Evolutionary conservation across 2,329 filamentous ascomycete species (phyloP), one percentile per base, ranked within the genome.

Genomic region (Talaromyces atroroseus): DNA sequence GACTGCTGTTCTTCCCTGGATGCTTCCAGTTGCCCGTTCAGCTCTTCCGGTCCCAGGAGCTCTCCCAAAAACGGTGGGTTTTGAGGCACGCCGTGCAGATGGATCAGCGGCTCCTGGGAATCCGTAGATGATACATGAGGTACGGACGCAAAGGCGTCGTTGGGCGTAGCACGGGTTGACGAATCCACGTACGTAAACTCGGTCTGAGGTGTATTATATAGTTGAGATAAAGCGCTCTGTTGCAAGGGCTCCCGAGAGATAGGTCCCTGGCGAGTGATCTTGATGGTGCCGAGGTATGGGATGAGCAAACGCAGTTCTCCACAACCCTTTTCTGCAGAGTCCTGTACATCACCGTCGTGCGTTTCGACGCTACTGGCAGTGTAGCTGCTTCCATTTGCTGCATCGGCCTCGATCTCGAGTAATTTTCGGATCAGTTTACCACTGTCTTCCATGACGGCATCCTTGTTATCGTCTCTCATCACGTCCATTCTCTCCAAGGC

Each of bases 401-500:
- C 66, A 26, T 71, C 65, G 10, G 63, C 64, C 54, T 74, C 71
- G 36, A 75, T 69, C 51, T 59, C 61, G 21, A 74, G 56, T 10
- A 74, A 59, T 23, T 63, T 59, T 16, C 61, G 60, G 16, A 75
- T 58, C 38, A 73, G 57, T 16, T 63, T 62, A n/a, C 65, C 66
- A 47, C 67, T 64, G 34, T 69, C 61, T 20, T 61, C 61, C 18
- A 63, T 67, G 1, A 74, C 59, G 1, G 58, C 52, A 58, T 75
- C 72, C 21, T 62, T 55, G 52, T 68, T 67, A n/a, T 62, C 42
- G 21, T 61, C 59, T 38, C 57, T 60, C 34, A 68, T 54, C 2
- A 58, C 54, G 32, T 69, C 62, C 65, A 76, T 72, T 47, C 60
- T 66, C 52, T 71, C 70, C 14, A 71, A 64, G 3, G 62, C 65